Conservation (phyloP, 805 yeast species). For the Yarrowia deformans region DNA sequence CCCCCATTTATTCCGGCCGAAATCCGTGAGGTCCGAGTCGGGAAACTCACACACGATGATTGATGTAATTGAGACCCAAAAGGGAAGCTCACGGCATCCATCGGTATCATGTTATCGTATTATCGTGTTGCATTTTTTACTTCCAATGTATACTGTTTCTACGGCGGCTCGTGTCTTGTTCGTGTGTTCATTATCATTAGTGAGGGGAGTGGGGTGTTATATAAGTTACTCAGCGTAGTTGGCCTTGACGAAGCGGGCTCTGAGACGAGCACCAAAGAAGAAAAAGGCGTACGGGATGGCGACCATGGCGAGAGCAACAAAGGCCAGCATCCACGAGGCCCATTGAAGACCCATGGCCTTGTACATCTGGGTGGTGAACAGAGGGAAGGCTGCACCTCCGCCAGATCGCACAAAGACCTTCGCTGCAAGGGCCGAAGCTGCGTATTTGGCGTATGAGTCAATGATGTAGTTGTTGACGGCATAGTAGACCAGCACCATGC, state of each 20-base stretch:
- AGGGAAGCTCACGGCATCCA: not conserved
- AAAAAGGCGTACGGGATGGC: constrained; percentile 61
- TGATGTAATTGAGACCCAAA: not conserved
- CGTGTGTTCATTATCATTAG: constrained; percentile 1
- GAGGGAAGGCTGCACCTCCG: constrained; percentile 67
- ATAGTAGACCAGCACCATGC: constrained; percentile 63
- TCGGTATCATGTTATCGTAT: too few species aligned
- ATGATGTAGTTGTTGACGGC: constrained; percentile 78
- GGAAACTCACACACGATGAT: not conserved
- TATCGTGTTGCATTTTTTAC: not conserved
- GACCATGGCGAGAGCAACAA: constrained; percentile 58
- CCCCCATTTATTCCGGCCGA: constrained; percentile 10
- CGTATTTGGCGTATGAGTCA: constrained; percentile 77
- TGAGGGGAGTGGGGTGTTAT: not conserved
- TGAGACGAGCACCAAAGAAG: constrained; percentile 54
- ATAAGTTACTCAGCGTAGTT: constrained; percentile 23
- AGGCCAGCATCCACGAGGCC: constrained; percentile 64
- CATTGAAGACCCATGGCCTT: constrained; percentile 58
- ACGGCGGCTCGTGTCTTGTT: too few species aligned
- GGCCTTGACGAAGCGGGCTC: constrained; percentile 46
- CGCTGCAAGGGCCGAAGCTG: constrained; percentile 66
- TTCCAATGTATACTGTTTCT: not conserved
- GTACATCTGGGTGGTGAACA: constrained; percentile 65
- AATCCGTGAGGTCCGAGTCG: constrained; percentile 19
- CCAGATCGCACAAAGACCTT: constrained; percentile 66